Percentiles rank a stretch among this genome's conserved stretches.
Evolutionary conservation across 768 basidiomycete species (phyloP).

Genomic region (Scleroderma citrinum): DNA sequence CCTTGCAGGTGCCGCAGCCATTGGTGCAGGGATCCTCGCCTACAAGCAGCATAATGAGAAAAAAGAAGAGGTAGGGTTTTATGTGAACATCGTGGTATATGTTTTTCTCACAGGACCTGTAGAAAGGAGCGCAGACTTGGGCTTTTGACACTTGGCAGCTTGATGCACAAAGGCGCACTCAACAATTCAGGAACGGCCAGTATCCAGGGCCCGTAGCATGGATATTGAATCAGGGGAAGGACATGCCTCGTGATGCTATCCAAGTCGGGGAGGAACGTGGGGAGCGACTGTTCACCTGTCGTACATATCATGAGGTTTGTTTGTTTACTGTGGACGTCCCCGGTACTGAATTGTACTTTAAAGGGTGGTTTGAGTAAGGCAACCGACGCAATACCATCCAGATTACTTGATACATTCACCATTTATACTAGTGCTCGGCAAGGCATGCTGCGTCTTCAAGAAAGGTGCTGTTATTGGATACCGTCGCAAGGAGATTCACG

Average conservation of each 20-base stretch:
- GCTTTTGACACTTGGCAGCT: slow-evolving; percentile 46
- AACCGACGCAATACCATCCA: not conserved
- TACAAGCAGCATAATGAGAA: slow-evolving; percentile 53
- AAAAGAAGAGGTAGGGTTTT: slow-evolving; percentile 46
- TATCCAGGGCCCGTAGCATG: slow-evolving; percentile 50
- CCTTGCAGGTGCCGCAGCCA: slow-evolving; percentile 43
- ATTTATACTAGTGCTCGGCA: slow-evolving; percentile 50
- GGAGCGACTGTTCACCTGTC: slow-evolving; percentile 49
- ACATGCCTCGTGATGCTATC: slow-evolving; percentile 56
- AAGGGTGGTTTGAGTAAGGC: slow-evolving; percentile 54
- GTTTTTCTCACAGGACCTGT: not conserved
- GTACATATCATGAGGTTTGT: slow-evolving; percentile 54
- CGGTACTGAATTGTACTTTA: slow-evolving; percentile 5
- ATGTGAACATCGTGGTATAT: not conserved
- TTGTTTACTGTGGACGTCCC: not conserved
- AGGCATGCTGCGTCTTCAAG: slow-evolving; percentile 51
- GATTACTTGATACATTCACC: not conserved
- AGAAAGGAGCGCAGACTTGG: slow-evolving; percentile 51
- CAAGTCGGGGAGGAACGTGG: slow-evolving; percentile 49
- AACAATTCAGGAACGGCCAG: slow-evolving; percentile 39
- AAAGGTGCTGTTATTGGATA: slow-evolving; percentile 64
- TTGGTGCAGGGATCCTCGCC: slow-evolving; percentile 47
- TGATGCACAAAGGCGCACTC: slow-evolving; percentile 52
- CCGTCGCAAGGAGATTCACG: slow-evolving; percentile 52
- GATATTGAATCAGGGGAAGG: slow-evolving; percentile 53